Evolutionary conservation across 371 early-diverging fungal species (phyloP), one percentile per base, ranked within the genome.

Genomic region (Furculomyces boomerangus): DNA sequence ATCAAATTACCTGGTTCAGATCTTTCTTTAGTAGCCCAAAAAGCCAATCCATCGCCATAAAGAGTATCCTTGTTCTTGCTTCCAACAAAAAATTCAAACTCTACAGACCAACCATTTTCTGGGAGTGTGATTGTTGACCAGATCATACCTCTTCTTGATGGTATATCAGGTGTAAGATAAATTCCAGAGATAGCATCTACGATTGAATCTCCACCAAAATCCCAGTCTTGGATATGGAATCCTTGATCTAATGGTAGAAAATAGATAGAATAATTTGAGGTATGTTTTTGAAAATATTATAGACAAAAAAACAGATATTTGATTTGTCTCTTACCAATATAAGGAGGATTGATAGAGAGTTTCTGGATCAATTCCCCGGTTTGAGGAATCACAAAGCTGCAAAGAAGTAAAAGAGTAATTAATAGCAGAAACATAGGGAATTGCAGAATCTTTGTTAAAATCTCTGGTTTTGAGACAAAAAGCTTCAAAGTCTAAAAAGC

Each of bases 31-130:
- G 84, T 78, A 53, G 70, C 80, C 87, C 84, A 93, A 69, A 94
- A 78, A 25, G 94, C 98, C 70, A 97, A 83, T 16, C 98, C 98
- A 67, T 97, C 98, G 37, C 96, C 98, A 55, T 68, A 80, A 44
- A 92, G 63, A 28, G 61, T 54, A 20, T 65, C 64, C 32, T 73
- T 70, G 50, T 74, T 73, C 54, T 90, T 87, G 30, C 26, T 28
- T 43, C 71, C 72, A 30, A 97, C 83, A 54, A 78, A 80, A 71
- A 92, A 93, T 63, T 93, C 90, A 62, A 97, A 83, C 60, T 94
- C 94, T 30, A 93, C 63, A 64, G 82, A 71, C 83, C 93, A 95
- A 60, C 83, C 76, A 45, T 71, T 66, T 31, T 76, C 67, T 0
- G 80, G 77, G 53, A 89, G 70, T 43, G 83, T 79, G 78, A 77